Conservation (phyloP, 2,329 filamentous ascomycete genomes). For the Microcyclospora tardicrescens region DNA sequence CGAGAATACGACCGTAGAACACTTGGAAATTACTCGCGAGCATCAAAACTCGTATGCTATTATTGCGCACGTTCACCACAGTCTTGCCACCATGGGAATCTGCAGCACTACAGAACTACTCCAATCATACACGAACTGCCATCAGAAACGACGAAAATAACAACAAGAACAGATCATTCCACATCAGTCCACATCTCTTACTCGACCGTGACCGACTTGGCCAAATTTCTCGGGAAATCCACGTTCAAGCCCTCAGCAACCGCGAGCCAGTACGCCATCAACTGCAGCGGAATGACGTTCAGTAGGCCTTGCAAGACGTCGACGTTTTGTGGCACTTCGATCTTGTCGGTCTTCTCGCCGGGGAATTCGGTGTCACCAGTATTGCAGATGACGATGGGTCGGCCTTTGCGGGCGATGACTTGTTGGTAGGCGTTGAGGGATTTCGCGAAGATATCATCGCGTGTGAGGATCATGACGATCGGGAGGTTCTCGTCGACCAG, state of each 20-base stretch:
- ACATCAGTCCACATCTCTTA: slow-evolving; percentile 35
- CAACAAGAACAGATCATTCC: too few relatives aligned
- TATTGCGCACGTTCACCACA: too few relatives aligned
- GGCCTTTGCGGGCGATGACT: slow-evolving; percentile 89
- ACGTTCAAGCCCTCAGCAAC: slow-evolving; percentile 92
- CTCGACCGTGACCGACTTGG: slow-evolving; percentile 98
- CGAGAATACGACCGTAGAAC: too few relatives aligned
- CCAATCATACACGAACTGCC: too few relatives aligned
- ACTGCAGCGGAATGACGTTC: slow-evolving; percentile 93
- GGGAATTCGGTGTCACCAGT: slow-evolving; percentile 78
- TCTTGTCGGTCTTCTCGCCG: slow-evolving; percentile 79
- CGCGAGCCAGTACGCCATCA: slow-evolving; percentile 98
- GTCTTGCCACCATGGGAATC: too few relatives aligned
- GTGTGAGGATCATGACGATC: slow-evolving; percentile 98
- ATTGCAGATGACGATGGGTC: slow-evolving; percentile 99
- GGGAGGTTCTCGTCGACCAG: slow-evolving; percentile 96
- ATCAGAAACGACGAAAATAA: too few relatives aligned
- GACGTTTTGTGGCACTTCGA: slow-evolving; percentile 91
- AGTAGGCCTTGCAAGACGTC: slow-evolving; percentile 92
- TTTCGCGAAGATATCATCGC: slow-evolving; percentile 92
- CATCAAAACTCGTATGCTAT: too few relatives aligned
- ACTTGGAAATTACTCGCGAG: too few relatives aligned
- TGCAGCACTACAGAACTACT: too few relatives aligned
- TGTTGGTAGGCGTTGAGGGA: slow-evolving; percentile 99
- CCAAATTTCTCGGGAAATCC: slow-evolving; percentile 95